These are phyloP conservation scores for Huntiella omanensis DNA, from an alignment of 2,329 filamentous ascomycete genomes.

Conservation along the genomic window DNA sequence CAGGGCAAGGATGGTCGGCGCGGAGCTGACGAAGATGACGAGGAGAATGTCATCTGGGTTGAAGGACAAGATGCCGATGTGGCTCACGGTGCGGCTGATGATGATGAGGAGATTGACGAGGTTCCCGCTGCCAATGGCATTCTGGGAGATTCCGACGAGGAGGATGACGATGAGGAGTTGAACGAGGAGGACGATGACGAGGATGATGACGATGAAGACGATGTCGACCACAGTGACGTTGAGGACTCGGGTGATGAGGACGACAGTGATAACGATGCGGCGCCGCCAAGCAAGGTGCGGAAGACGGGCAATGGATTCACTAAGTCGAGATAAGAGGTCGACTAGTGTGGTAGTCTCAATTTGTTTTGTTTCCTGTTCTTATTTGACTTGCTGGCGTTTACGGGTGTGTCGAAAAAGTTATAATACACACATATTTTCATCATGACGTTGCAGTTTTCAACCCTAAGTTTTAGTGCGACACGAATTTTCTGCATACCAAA, in stretches of 20 bases:
- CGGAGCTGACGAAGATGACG: slow-evolving; percentile 26
- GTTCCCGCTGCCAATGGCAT: slow-evolving; percentile 35
- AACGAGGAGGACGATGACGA: slow-evolving; percentile 26
- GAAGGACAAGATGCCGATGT: slow-evolving; percentile 42
- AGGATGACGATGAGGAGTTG: slow-evolving; percentile 29
- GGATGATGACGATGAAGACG: slow-evolving; percentile 35
- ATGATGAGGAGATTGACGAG: slow-evolving; percentile 40
- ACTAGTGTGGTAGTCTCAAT: not conserved
- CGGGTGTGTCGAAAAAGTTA: not conserved
- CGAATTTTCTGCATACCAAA: no score
- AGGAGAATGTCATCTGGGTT: slow-evolving; percentile 64
- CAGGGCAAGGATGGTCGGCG: slow-evolving; percentile 21
- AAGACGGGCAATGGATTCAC: slow-evolving; percentile 21
- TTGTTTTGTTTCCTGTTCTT: not conserved
- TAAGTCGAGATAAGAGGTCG: slow-evolving; percentile 19
- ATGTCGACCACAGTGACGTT: slow-evolving; percentile 39
- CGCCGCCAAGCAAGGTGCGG: slow-evolving; percentile 27
- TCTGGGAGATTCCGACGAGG: slow-evolving; percentile 40
- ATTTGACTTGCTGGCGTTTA: not conserved
- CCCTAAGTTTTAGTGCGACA: no score
- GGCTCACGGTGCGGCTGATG: slow-evolving; percentile 23
- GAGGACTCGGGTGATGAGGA: slow-evolving; percentile 38
- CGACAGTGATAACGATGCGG: slow-evolving; percentile 30
- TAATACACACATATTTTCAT: not conserved
- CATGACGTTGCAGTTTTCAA: no score